These are phyloP conservation scores for Pyracantha coccinea DNA, from an alignment of 331 rosid genomes.

Conservation along the genomic window DNA sequence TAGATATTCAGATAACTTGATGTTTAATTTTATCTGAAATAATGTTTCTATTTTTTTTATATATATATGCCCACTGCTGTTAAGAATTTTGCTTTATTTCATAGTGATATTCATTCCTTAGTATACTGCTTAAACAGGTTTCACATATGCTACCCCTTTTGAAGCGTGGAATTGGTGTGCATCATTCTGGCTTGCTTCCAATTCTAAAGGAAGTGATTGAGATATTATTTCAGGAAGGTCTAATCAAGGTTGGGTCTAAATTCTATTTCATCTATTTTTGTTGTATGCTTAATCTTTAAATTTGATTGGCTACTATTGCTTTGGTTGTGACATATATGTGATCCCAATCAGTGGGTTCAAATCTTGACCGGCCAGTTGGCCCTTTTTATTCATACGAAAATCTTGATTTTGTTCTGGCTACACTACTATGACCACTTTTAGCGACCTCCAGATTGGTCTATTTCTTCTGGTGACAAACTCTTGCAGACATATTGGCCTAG, in stretches of 20 bases:
- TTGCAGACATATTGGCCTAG: not conserved
- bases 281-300: not conserved
- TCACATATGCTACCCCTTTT: slow-evolving; percentile 85
- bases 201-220: slow-evolving; percentile 96
- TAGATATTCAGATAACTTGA: not conserved
- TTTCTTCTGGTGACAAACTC: not conserved
- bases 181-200: slow-evolving; percentile 99
- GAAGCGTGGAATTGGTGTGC: slow-evolving; percentile 98
- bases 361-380: not conserved
- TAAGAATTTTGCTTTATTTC: not conserved
- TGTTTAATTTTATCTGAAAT: not conserved
- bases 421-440: not conserved
- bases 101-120: not conserved
- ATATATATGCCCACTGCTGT: not conserved
- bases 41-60: not conserved
- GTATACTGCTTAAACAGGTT: slow-evolving; percentile 38
- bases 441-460: not conserved
- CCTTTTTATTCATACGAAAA: not conserved
- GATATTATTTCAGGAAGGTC: slow-evolving; percentile 91
- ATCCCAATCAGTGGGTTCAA: not conserved
- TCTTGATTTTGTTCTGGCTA: not conserved
- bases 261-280: not conserved
- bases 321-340: not conserved
- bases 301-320: not conserved
- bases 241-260: slow-evolving; percentile 72